These are phyloP conservation scores for Microdochium paspali DNA, from an alignment of 2,329 filamentous ascomycete species.

Conservation along the genomic window DNA sequence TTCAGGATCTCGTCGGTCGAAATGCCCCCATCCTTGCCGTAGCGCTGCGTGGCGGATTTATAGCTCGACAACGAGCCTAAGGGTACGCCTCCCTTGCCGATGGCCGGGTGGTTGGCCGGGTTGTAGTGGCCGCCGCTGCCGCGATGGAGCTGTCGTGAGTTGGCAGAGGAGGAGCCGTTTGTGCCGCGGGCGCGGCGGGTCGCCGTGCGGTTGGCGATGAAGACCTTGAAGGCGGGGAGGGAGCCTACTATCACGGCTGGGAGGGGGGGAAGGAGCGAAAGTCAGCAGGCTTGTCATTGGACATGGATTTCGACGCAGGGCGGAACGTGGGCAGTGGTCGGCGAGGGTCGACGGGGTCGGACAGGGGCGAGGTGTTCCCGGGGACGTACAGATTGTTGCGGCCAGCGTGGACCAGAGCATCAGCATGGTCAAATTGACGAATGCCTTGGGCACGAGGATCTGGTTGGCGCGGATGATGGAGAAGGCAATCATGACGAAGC, in stretches of 20 bases:
- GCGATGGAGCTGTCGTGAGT: neutral
- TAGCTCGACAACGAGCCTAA: conserved; percentile 6
- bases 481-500: conserved; percentile 19
- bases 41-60: conserved; percentile 2
- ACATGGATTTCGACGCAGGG: too few relatives aligned
- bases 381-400: conserved; percentile 12
- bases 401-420: conserved; percentile 15
- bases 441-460: conserved; percentile 10
- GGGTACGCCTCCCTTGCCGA: conserved; percentile 6
- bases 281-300: neutral
- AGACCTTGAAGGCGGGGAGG: conserved; percentile 13
- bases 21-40: conserved; percentile 3
- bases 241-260: conserved; percentile 14
- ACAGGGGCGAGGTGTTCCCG: neutral
- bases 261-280: neutral
- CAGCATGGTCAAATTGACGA: conserved; percentile 14
- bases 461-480: conserved; percentile 18
- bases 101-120: neutral
- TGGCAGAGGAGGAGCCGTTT: conserved; percentile 1
- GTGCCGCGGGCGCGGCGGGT: conserved; percentile 6
- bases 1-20: conserved; percentile 11
- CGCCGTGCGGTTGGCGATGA: conserved; percentile 11
- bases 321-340: neutral
- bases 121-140: neutral
- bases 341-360: neutral